Evolutionary conservation across 441 rosid genomes (phyloP).

Genomic region (Corymbia calophylla): DNA sequence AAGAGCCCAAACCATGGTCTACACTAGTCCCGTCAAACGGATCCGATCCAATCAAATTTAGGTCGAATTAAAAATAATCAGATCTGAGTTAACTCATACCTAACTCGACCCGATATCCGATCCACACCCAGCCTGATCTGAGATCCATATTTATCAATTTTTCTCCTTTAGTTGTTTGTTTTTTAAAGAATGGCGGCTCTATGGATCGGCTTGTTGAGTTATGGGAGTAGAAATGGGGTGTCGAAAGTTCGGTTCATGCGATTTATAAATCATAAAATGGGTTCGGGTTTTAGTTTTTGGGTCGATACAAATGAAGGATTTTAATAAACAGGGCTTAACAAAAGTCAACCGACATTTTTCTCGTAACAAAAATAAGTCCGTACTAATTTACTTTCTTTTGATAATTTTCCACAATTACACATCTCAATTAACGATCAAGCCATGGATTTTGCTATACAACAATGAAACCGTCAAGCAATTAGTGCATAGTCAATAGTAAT

Average conservation of each 20-base stretch:
- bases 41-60: not conserved
- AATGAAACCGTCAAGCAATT: not conserved
- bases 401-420: not conserved
- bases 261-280: not conserved
- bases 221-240: not conserved
- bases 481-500: not conserved
- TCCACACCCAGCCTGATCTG: not conserved
- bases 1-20: not conserved
- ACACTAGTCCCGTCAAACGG: not conserved
- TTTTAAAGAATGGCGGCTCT: no score
- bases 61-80: accelerated
- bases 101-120: not conserved
- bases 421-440: not conserved
- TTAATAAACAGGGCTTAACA: not conserved
- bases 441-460: not conserved
- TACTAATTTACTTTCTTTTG: not conserved
- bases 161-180: not conserved
- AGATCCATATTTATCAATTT: not conserved
- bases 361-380: not conserved
- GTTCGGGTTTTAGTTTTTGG: no score
- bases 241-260: not conserved
- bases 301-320: not conserved
- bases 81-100: no score
- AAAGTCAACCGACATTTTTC: not conserved
- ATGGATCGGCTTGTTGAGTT: not conserved